Evolutionary conservation across 1,284 basidiomycete species (phyloP).

Genomic region (Puccinia coronata): DNA sequence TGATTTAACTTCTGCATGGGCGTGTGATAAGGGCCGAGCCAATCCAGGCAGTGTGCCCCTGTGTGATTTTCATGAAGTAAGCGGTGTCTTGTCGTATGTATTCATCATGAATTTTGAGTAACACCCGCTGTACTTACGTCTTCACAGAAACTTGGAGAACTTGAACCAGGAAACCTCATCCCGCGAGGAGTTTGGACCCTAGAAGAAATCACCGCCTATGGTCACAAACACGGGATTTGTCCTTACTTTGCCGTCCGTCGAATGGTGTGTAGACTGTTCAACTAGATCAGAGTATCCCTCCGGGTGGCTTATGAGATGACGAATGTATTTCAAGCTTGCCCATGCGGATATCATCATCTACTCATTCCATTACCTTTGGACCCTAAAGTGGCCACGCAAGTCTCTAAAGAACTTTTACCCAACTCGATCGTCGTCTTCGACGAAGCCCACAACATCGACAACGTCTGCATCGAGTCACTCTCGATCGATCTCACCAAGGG

Average conservation of each 20-base stretch:
- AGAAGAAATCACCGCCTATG: slow-evolving; percentile 87
- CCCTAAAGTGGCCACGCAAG: slow-evolving; percentile 98
- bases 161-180: slow-evolving; percentile 81
- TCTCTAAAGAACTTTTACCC: slow-evolving; percentile 94
- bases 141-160: slow-evolving; percentile 69
- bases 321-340: slow-evolving; percentile 69
- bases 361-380: slow-evolving; percentile 99
- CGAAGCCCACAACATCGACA: slow-evolving; percentile 99
- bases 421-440: slow-evolving; percentile 99
- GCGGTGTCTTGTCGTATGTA: slow-evolving; percentile 50
- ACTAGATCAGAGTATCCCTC: neutral
- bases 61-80: slow-evolving; percentile 93
- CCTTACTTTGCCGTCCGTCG: slow-evolving; percentile 95
- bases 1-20: slow-evolving; percentile 85
- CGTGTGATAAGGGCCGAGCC: slow-evolving; percentile 79
- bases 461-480: slow-evolving; percentile 97
- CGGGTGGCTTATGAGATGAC: neutral
- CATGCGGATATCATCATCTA: slow-evolving; percentile 97
- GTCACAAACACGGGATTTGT: slow-evolving; percentile 80
- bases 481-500: slow-evolving; percentile 98
- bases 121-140: too few species aligned
- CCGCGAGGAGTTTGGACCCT: slow-evolving; percentile 90
- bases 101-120: neutral
- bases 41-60: slow-evolving; percentile 89
- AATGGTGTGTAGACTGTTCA: slow-evolving; percentile 68